Percentiles rank a stretch among this genome's conserved stretches.
Conservation (phyloP, 768 basidiomycete genomes). For the Amylocystis lapponica region DNA sequence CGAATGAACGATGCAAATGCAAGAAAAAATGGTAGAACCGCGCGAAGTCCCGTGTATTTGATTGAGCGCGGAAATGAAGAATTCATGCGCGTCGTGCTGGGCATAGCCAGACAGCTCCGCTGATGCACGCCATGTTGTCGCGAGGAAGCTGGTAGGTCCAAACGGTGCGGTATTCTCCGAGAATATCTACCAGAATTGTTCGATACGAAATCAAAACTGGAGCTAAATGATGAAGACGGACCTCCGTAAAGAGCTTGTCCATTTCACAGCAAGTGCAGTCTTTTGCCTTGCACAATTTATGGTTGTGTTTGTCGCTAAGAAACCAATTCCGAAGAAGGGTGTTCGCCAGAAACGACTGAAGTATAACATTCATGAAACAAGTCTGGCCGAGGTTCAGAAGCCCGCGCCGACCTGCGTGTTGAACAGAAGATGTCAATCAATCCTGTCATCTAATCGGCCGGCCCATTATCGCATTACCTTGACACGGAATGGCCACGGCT, state of each 20-base stretch:
- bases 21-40: slow-evolving; percentile 69
- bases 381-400: slow-evolving; percentile 88
- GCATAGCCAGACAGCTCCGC: slow-evolving; percentile 85
- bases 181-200: slow-evolving; percentile 29
- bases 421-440: not conserved
- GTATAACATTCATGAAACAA: slow-evolving; percentile 88
- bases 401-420: slow-evolving; percentile 62
- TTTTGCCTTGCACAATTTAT: slow-evolving; percentile 55
- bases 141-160: slow-evolving; percentile 79
- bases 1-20: slow-evolving; percentile 88
- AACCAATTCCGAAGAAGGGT: slow-evolving; percentile 87
- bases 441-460: not conserved
- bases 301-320: slow-evolving; percentile 86
- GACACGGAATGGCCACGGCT: slow-evolving; percentile 56
- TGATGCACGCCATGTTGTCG: slow-evolving; percentile 75
- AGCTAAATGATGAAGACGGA: slow-evolving; percentile 18
- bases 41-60: slow-evolving; percentile 79
- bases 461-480: no score
- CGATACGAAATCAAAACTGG: not conserved
- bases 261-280: slow-evolving; percentile 91
- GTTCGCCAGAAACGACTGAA: slow-evolving; percentile 87
- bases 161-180: slow-evolving; percentile 51
- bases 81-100: slow-evolving; percentile 93
- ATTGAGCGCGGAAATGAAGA: slow-evolving; percentile 78
- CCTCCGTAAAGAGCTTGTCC: slow-evolving; percentile 81